phyloP scores from a whole-genome alignment of 805 yeast species.

The Metschnikowia lochheadii region DNA sequence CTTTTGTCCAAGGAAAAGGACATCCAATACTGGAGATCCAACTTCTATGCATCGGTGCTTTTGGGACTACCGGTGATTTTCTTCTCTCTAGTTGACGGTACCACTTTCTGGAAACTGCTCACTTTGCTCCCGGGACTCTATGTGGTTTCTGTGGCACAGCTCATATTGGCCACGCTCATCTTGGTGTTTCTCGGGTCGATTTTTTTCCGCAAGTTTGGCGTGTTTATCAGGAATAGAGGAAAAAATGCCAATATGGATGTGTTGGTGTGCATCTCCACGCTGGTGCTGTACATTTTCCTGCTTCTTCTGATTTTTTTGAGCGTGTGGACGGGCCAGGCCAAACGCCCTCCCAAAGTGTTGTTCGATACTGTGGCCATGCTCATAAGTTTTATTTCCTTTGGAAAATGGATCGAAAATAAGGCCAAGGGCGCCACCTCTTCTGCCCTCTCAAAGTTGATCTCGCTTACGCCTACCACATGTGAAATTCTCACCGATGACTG shows the following conservation, averaged over 20 bases:
- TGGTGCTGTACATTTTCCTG: slow-evolving; percentile 74
- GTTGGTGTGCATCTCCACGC: slow-evolving; percentile 75
- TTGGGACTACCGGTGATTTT: slow-evolving; percentile 62
- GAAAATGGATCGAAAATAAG: slow-evolving; percentile 85
- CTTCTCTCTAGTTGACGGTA: slow-evolving; percentile 46
- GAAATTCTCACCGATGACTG: slow-evolving; percentile 48
- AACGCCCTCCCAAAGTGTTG: slow-evolving; percentile 58
- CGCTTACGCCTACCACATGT: slow-evolving; percentile 77
- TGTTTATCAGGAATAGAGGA: slow-evolving; percentile 62
- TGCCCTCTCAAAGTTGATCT: slow-evolving; percentile 75
- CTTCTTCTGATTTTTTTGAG: slow-evolving; percentile 53
- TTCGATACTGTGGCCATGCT: slow-evolving; percentile 90
- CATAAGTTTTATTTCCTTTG: slow-evolving; percentile 76
- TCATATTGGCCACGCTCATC: slow-evolving; percentile 53
- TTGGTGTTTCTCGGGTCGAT: slow-evolving; percentile 64
- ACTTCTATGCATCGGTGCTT: slow-evolving; percentile 46
- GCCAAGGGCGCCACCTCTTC: slow-evolving; percentile 94
- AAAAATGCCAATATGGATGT: slow-evolving; percentile 82
- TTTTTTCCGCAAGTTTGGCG: slow-evolving; percentile 62
- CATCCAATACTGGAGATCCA: slow-evolving; percentile 63
- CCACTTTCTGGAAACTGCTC: slow-evolving; percentile 25
- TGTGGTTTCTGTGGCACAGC: slow-evolving; percentile 58
- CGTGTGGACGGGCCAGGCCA: slow-evolving; percentile 36
- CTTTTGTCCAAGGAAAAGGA: slow-evolving; percentile 68
- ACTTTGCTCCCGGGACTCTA: slow-evolving; percentile 57